These are phyloP conservation scores for Rhynchosporium agropyri DNA, from an alignment of 2,329 filamentous ascomycete genomes.

Conservation along the genomic window DNA sequence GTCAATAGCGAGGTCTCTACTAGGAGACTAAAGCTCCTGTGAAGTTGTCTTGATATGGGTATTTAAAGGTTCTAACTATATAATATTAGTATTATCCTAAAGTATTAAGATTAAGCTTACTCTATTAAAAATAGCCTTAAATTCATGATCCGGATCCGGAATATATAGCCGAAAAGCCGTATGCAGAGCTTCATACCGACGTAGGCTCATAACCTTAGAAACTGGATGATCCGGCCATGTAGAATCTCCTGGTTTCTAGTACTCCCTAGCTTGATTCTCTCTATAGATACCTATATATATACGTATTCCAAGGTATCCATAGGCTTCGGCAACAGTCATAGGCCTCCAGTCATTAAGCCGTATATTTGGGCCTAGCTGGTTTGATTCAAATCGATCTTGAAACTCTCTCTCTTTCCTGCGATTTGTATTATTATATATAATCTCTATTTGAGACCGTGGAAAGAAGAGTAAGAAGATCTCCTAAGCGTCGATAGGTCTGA, in stretches of 20 bases:
- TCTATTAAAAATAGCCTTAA: background rate
- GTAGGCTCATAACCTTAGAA: background rate
- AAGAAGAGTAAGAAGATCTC: background rate
- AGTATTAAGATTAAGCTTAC: background rate
- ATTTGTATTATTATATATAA: background rate
- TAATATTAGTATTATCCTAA: background rate
- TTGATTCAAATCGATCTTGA: background rate
- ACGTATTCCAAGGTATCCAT: background rate
- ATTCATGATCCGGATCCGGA: background rate
- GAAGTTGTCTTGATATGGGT: too few species aligned
- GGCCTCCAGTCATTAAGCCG: background rate
- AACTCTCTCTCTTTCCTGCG: background rate
- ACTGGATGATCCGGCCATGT: background rate
- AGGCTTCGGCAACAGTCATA: background rate
- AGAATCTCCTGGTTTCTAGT: background rate
- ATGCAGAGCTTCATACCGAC: background rate
- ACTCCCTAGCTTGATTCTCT: background rate
- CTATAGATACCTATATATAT: background rate
- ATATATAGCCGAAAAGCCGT: background rate
- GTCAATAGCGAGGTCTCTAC: too few species aligned
- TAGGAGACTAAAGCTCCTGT: background rate
- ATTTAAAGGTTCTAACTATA: background rate
- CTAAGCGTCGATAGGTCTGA: background rate
- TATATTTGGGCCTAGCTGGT: background rate
- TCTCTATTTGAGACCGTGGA: background rate